These are phyloP conservation scores for Gossypium australe DNA, from an alignment of 345 rosid species.

Conservation along the genomic window DNA sequence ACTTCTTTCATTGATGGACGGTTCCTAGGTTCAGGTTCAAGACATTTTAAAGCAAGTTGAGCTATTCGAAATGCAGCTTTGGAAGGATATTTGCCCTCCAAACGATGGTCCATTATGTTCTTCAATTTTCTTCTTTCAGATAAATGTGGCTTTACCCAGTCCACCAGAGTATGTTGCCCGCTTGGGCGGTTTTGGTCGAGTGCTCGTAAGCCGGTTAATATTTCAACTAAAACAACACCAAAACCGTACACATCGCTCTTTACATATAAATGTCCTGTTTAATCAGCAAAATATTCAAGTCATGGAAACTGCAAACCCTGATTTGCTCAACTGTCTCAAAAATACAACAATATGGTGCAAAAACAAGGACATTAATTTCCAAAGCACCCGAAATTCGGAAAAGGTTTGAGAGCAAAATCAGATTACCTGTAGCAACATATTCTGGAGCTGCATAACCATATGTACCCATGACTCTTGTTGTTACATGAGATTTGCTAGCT, in stretches of 20 bases:
- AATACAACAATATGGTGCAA: neutral
- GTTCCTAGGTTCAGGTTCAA: constrained; percentile 57
- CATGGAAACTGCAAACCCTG: neutral
- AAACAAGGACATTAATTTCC: neutral
- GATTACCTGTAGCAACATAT: constrained; percentile 84
- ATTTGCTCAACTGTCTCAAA: neutral
- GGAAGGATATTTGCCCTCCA: constrained; percentile 80
- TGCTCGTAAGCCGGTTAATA: constrained; percentile 70
- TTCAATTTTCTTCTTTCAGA: constrained; percentile 63
- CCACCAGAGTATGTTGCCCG: constrained; percentile 58
- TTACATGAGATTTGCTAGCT: constrained; percentile 88
- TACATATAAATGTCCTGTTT: constrained; percentile 86
- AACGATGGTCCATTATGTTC: constrained; percentile 58
- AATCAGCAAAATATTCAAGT: no score
- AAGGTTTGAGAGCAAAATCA: neutral
- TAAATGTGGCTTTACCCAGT: constrained; percentile 83
- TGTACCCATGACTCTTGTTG: constrained; percentile 95
- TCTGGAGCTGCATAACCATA: constrained; percentile 96
- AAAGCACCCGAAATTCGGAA: constrained; percentile 7
- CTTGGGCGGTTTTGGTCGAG: constrained; percentile 73
- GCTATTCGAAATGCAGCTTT: constrained; percentile 62
- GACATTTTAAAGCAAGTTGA: constrained; percentile 66
- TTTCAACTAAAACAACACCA: constrained; percentile 87
- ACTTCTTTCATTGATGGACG: constrained; percentile 92
- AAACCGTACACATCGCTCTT: constrained; percentile 95